Evolutionary conservation across 1,284 basidiomycete genomes (phyloP).

Genomic region (Fomitopsis pinicola): DNA sequence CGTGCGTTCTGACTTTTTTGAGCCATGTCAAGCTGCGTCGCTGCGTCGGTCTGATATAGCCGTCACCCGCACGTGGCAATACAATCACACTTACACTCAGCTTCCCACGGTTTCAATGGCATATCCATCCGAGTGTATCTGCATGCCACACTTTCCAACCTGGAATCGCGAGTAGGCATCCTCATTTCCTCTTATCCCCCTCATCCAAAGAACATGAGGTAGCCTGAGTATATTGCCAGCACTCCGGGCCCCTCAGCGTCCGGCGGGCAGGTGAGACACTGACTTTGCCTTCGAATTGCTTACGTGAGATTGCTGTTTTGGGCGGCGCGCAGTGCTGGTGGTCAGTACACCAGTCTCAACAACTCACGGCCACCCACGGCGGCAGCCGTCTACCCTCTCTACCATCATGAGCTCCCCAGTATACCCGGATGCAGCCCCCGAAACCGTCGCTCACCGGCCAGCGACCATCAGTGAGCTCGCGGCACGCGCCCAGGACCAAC

Average conservation of each 20-base stretch:
- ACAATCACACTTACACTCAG: too few relatives aligned
- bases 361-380: not conserved
- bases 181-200: not conserved
- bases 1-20: too few relatives aligned
- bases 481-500: conserved; percentile 38
- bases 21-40: too few relatives aligned
- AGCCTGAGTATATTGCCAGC: not conserved
- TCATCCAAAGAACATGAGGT: not conserved
- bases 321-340: conserved; percentile 1
- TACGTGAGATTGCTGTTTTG: not conserved
- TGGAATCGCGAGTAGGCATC: not conserved
- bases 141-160: too few relatives aligned
- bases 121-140: too few relatives aligned
- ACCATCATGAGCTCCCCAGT: conserved; percentile 21
- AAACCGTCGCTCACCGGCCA: conserved; percentile 17
- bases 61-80: too few relatives aligned
- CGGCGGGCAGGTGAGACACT: not conserved
- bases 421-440: conserved; percentile 6
- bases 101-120: too few relatives aligned
- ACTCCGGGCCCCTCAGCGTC: not conserved
- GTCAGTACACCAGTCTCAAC: not conserved
- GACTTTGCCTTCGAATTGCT: not conserved
- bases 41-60: too few relatives aligned
- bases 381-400: conserved; percentile 1
- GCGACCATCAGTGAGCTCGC: conserved; percentile 55